Evolutionary conservation across 2,329 filamentous ascomycete genomes (phyloP), one percentile per base, ranked within the genome.

Genomic region (Ophidiomyces ophidiicola): DNA sequence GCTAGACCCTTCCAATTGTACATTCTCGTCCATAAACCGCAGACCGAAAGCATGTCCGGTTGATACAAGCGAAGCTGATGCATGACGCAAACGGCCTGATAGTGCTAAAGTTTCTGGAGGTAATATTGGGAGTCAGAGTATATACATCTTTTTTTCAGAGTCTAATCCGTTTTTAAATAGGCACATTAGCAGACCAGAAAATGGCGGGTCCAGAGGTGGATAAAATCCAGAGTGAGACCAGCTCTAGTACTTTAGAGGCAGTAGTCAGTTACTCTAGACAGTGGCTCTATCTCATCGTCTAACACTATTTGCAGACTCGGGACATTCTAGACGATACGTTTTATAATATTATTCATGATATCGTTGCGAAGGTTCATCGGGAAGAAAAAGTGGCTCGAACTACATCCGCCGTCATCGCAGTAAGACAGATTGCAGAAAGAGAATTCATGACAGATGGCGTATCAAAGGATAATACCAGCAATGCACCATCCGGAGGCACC

Each of bases 311-410:
- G 18, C 43, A 62, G 60, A 60, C 62, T 25, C 57, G 59, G 39
- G 60, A 63, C 25, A 68, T 78, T 39, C 58, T 78, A 48, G 70
- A 76, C 44, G 70, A 74, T 44, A 67, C 67, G 15, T 62, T 78
- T 30, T 66, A 72, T 50, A 75, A 71, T 50, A 72, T 77, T 48
- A 69, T 78, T 48, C 70, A 76, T 55, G 69, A 72, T 48, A 67
- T 74, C 17, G 69, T 74, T 39, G 61, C 74, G 20, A 66, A 71
- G 46, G 69, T 68, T 21, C 74, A 78, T 52, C 71, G 71, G 45
- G 64, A 71, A 42, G 74, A 78, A 54, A 77, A 77, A 58, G 59
- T 71, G 44, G 66, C 74, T 29, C 69, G 74, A 42, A 72, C 72
- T 68, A 67, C 68, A 58, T 58, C 70, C 50, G 58, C 70, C 44